A percentile compares a stretch with the other conserved stretches of the same genome.
phyloP scores from a whole-genome alignment of 2,329 filamentous ascomycete species.

The Huntiella abstrusa region DNA sequence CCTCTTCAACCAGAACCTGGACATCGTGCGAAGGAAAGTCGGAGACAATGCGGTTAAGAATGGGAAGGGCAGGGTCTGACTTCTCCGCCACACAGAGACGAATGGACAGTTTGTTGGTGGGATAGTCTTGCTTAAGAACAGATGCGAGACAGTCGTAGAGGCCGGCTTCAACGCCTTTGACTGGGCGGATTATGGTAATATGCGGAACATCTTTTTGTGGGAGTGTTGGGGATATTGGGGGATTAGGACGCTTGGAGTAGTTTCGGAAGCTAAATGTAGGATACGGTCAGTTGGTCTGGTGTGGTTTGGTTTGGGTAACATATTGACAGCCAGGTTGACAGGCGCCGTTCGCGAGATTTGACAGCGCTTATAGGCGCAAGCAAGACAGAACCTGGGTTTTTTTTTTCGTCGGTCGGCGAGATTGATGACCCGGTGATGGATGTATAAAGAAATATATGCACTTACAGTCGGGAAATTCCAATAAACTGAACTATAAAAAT shows the following conservation, averaged over 20 bases:
- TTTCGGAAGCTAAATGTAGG: slow-evolving; percentile 26
- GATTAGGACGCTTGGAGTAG: slow-evolving; percentile 30
- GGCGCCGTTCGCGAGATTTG: too few relatives aligned
- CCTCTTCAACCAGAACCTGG: slow-evolving; percentile 58
- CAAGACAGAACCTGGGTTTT: background rate
- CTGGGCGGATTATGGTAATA: slow-evolving; percentile 78
- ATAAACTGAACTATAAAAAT: slow-evolving; percentile 36
- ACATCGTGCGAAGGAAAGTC: slow-evolving; percentile 59
- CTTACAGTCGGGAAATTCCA: slow-evolving; percentile 38
- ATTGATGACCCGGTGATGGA: background rate
- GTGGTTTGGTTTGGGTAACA: too few relatives aligned
- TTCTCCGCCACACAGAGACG: slow-evolving; percentile 64
- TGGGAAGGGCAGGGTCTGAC: slow-evolving; percentile 56
- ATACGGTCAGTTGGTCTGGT: too few relatives aligned
- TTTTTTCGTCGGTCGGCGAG: slow-evolving; percentile 3
- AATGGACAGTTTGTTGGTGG: slow-evolving; percentile 54
- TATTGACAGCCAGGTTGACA: too few relatives aligned
- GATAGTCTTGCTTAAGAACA: slow-evolving; percentile 69
- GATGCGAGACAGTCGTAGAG: slow-evolving; percentile 86
- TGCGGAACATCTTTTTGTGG: slow-evolving; percentile 44
- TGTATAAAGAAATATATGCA: background rate
- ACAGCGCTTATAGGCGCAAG: too few relatives aligned
- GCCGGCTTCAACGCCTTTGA: slow-evolving; percentile 78
- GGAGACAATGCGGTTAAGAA: slow-evolving; percentile 49
- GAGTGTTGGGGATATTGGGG: slow-evolving; percentile 32